Conservation (phyloP, 1,284 basidiomycete species). For the Papiliotrema flavescens region DNA sequence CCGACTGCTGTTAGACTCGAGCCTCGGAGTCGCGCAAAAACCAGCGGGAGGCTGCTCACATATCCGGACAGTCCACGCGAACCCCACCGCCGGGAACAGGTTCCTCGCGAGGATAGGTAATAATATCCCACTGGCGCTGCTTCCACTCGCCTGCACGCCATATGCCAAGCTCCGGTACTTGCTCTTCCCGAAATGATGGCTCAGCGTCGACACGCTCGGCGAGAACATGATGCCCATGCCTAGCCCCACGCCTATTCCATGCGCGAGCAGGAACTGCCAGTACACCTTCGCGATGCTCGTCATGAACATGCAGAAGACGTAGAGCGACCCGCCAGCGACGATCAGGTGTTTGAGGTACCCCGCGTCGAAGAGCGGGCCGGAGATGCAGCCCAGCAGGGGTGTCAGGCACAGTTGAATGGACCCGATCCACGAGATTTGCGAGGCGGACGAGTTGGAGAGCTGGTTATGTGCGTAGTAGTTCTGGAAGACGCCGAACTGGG, state of each 20-base stretch:
- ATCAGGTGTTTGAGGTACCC: slow-evolving; percentile 57
- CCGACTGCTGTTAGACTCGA: slow-evolving; percentile 16
- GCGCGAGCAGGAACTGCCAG: slow-evolving; percentile 52
- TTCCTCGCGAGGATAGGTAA: slow-evolving; percentile 54
- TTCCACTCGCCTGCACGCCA: slow-evolving; percentile 36
- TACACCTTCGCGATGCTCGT: slow-evolving; percentile 58
- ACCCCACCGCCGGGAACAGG: slow-evolving; percentile 54
- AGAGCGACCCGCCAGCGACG: slow-evolving; percentile 50
- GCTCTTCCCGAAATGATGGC: slow-evolving; percentile 54
- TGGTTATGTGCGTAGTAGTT: slow-evolving; percentile 23
- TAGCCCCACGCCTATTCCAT: slow-evolving; percentile 27
- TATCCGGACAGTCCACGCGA: slow-evolving; percentile 35
- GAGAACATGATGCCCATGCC: slow-evolving; percentile 54
- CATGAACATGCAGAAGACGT: slow-evolving; percentile 57
- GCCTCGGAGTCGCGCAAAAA: neutral
- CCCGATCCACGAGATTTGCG: slow-evolving; percentile 62
- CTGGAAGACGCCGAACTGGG: slow-evolving; percentile 35
- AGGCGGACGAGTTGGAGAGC: slow-evolving; percentile 12
- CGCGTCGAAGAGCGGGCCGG: slow-evolving; percentile 61
- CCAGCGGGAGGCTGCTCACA: slow-evolving; percentile 15
- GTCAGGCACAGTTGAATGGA: slow-evolving; percentile 60
- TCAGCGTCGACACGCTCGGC: slow-evolving; percentile 53
- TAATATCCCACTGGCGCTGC: slow-evolving; percentile 49
- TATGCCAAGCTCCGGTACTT: slow-evolving; percentile 36
- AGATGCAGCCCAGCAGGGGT: slow-evolving; percentile 50